Evolutionary conservation across 2,329 filamentous ascomycete species (phyloP).

Genomic region (Coccinonectria pachysandricola): DNA sequence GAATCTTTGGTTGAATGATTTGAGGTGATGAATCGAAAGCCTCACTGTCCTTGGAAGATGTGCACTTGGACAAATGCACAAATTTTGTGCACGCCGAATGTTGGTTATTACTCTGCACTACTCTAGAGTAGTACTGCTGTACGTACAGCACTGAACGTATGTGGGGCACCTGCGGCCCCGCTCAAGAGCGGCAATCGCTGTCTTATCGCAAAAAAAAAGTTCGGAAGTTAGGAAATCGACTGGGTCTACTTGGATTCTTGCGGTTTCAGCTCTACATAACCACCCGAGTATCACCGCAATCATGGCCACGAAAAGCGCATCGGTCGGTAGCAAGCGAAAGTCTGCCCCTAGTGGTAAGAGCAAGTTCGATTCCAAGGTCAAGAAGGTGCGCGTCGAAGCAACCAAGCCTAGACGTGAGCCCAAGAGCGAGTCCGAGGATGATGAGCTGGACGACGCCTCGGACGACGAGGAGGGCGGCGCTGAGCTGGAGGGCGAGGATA

Average conservation of each 20-base stretch:
- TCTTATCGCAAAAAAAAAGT: constrained; percentile 19
- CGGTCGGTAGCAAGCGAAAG: constrained; percentile 48
- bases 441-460: constrained; percentile 34
- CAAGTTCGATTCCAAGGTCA: constrained; percentile 31
- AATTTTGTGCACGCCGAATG: too few relatives aligned
- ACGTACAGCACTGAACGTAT: neutral
- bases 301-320: constrained; percentile 40
- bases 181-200: constrained; percentile 2
- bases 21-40: too few relatives aligned
- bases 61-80: too few relatives aligned
- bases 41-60: too few relatives aligned
- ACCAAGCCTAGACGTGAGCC: constrained; percentile 24
- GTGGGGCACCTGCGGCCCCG: constrained; percentile 1
- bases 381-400: constrained; percentile 40
- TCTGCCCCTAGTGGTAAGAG: constrained; percentile 34
- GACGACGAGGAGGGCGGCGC: constrained; percentile 46
- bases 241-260: too few relatives aligned
- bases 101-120: too few relatives aligned
- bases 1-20: too few relatives aligned
- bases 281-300: constrained; percentile 7
- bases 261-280: constrained; percentile 7
- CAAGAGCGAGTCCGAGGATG: constrained; percentile 31
- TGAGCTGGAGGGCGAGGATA: constrained; percentile 30
- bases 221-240: constrained; percentile 5
- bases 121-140: too few relatives aligned